phyloP scores from a whole-genome alignment of 1,284 basidiomycete species.

The Porogramme epimiltina region DNA sequence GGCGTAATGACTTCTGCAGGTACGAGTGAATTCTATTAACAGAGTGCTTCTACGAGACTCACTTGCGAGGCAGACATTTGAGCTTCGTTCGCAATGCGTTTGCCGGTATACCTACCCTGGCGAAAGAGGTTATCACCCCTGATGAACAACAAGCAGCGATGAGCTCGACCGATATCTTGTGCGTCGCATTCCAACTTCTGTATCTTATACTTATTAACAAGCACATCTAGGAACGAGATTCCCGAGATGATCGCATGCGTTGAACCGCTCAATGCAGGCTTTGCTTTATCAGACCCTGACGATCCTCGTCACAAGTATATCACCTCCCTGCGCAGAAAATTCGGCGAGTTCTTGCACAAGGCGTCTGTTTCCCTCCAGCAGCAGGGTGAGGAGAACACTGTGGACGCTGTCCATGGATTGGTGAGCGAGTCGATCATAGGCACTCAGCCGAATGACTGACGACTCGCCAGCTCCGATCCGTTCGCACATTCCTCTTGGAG shows the following conservation, averaged over 20 bases:
- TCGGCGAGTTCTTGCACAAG: conserved; percentile 71
- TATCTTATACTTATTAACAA: conserved; percentile 8
- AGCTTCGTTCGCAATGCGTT: conserved; percentile 71
- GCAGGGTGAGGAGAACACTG: conserved; percentile 85
- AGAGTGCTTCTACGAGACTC: no score
- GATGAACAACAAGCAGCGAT: conserved; percentile 44
- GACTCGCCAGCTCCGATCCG: conserved; percentile 52
- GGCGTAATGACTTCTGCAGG: conserved; percentile 93
- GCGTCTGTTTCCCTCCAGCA: conserved; percentile 70
- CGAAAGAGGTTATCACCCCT: conserved; percentile 49
- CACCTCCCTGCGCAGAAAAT: conserved; percentile 57
- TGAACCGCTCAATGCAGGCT: conserved; percentile 61
- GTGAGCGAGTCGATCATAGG: conserved; percentile 37
- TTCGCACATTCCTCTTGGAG: conserved; percentile 67
- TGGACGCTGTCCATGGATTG: conserved; percentile 79
- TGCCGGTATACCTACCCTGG: conserved; percentile 64
- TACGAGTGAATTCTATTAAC: no score
- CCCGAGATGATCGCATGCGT: conserved; percentile 73
- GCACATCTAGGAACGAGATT: conserved; percentile 53
- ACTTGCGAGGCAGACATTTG: conserved; percentile 61
- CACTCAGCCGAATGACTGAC: no score
- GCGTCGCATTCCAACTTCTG: conserved; percentile 23
- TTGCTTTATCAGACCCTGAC: conserved; percentile 66
- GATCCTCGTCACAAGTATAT: conserved; percentile 75
- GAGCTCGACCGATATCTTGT: conserved; percentile 64